These are phyloP conservation scores for Omphalotus guepiniiformis DNA, from an alignment of 768 basidiomycete species.

Conservation along the genomic window DNA sequence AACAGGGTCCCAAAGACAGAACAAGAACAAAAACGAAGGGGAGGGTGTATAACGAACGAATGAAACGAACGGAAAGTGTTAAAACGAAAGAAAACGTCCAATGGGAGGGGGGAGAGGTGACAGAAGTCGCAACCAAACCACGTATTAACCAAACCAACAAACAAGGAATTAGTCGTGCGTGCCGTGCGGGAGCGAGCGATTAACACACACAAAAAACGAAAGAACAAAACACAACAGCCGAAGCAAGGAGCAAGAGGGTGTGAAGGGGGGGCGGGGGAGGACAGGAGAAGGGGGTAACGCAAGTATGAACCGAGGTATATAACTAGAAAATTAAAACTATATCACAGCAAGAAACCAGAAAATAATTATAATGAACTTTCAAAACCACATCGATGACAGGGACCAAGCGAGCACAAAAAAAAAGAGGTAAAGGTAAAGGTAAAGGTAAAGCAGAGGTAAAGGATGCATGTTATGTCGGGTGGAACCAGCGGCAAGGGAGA, in stretches of 20 bases:
- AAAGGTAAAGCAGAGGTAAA: conserved; percentile 6
- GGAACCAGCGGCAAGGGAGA: no score
- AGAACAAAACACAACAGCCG: not conserved
- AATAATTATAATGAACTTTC: conserved; percentile 7
- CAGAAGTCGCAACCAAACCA: no score
- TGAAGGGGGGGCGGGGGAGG: not conserved
- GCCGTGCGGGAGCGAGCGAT: no score
- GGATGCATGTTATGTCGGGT: conserved; percentile 13
- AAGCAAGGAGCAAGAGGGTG: not conserved
- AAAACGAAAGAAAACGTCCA: no score
- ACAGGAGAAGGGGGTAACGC: conserved; percentile 9
- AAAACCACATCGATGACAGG: conserved; percentile 12
- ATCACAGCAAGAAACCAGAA: conserved; percentile 16
- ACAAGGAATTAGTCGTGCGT: no score
- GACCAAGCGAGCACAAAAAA: conserved; percentile 8
- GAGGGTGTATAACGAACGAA: no score
- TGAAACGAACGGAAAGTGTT: no score
- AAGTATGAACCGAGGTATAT: conserved; percentile 3
- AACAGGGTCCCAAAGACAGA: no score
- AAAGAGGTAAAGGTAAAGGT: not conserved
- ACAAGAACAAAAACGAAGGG: no score
- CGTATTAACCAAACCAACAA: no score
- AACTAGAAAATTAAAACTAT: conserved; percentile 5
- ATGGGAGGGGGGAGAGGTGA: no score
- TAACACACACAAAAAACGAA: no score